Evolutionary conservation across 129 eudicot species (phyloP).

Genomic region (Helianthus annuus): DNA sequence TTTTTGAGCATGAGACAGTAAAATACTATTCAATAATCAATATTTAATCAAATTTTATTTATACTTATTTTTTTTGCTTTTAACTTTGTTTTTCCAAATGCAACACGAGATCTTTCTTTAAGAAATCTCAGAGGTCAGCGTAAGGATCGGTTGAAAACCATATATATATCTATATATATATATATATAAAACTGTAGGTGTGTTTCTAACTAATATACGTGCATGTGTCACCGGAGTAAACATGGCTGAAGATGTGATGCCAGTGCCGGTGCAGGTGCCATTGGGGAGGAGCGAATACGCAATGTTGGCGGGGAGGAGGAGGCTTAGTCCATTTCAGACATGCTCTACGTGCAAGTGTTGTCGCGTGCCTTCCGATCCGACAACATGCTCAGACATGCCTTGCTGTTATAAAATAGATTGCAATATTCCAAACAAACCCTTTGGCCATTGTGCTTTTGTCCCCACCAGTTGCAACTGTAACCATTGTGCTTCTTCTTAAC

Average conservation of each 20-base stretch:
- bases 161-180: no score
- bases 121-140: no score
- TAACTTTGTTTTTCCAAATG: no score
- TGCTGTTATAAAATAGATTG: constrained; percentile 52
- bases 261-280: background rate
- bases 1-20: no score
- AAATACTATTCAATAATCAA: no score
- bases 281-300: constrained; percentile 19
- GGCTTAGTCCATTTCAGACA: constrained; percentile 40
- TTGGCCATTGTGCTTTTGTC: constrained; percentile 49
- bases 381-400: constrained; percentile 44
- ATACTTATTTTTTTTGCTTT: no score
- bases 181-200: no score
- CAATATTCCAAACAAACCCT: constrained; percentile 52
- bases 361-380: constrained; percentile 33
- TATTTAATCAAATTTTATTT: no score
- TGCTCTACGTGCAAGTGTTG: constrained; percentile 48
- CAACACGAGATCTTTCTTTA: no score
- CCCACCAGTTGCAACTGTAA: constrained; percentile 53
- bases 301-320: constrained; percentile 14
- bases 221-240: background rate
- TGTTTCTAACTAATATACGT: constrained; percentile 2
- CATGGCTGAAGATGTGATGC: background rate
- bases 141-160: no score
- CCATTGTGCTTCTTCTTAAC: constrained; percentile 28